These are phyloP conservation scores for Lunularia cruciata DNA, from an alignment of 225 moss, liverwort and hornwort genomes.

Conservation along the genomic window DNA sequence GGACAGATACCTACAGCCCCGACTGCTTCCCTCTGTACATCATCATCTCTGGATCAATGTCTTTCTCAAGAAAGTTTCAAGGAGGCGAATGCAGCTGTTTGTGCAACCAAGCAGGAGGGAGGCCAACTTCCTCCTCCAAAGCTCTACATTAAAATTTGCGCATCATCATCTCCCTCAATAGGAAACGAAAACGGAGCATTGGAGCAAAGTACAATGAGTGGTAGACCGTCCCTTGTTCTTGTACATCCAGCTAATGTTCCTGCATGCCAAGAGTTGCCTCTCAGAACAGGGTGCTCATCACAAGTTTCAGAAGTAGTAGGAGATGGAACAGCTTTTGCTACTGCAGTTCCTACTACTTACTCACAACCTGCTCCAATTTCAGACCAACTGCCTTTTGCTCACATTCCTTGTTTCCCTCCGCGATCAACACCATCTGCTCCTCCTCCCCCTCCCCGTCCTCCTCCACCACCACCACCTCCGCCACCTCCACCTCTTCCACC, in stretches of 20 bases:
- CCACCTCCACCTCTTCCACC: not conserved
- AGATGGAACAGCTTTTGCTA: not conserved
- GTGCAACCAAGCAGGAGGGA: not conserved
- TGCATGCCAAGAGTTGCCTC: conserved; percentile 15
- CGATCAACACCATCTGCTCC: conserved; percentile 12
- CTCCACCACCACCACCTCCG: not conserved
- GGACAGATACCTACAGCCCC: not conserved
- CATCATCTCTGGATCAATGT: not conserved
- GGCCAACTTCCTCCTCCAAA: conserved; percentile 5
- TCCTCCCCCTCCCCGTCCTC: accelerated
- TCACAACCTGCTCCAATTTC: conserved; percentile 1
- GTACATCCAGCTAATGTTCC: not conserved
- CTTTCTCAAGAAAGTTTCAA: not conserved
- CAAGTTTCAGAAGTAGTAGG: not conserved
- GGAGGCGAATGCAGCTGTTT: not conserved
- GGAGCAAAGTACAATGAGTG: conserved; percentile 25
- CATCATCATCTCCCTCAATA: conserved; percentile 23
- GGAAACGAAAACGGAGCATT: conserved; percentile 18
- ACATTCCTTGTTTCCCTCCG: conserved; percentile 14
- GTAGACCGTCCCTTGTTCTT: conserved; percentile 22
- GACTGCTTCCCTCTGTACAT: not conserved
- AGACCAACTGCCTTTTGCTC: not conserved
- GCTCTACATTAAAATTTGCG: conserved; percentile 20
- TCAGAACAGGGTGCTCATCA: not conserved
- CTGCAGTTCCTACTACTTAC: not conserved